Percentiles rank a stretch among this genome's conserved stretches.
These are phyloP conservation scores for Boletus fagicola DNA, from an alignment of 768 basidiomycete genomes.

Conservation along the genomic window DNA sequence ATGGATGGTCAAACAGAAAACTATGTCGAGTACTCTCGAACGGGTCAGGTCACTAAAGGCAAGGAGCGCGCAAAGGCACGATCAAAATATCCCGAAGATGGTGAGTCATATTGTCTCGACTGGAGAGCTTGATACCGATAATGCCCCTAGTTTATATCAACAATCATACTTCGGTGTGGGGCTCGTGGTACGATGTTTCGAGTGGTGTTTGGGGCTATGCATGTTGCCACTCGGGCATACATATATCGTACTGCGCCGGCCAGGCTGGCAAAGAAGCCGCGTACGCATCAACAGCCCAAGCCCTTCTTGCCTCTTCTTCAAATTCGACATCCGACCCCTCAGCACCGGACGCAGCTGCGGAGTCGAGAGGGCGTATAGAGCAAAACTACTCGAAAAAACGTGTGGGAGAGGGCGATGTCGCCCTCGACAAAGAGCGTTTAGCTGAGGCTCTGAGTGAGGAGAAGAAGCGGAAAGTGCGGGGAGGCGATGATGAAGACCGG, in stretches of 20 bases:
- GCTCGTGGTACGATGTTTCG: constrained; percentile 83
- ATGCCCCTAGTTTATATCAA: constrained; percentile 68
- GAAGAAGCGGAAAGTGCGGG: constrained; percentile 69
- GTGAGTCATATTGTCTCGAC: constrained; percentile 42
- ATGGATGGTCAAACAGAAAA: constrained; percentile 95
- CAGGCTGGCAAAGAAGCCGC: constrained; percentile 77
- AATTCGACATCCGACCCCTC: constrained; percentile 28
- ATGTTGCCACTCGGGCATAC: constrained; percentile 87
- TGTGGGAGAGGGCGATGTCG: constrained; percentile 78
- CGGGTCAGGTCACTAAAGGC: constrained; percentile 89
- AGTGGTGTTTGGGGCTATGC: constrained; percentile 86
- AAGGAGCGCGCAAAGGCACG: constrained; percentile 81
- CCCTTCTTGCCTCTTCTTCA: constrained; percentile 51
- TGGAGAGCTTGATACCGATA: background rate
- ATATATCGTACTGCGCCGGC: constrained; percentile 91
- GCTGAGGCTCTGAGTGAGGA: constrained; percentile 73
- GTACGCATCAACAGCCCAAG: constrained; percentile 70
- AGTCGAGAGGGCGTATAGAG: constrained; percentile 45
- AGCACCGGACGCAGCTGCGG: constrained; percentile 31
- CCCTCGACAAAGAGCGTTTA: constrained; percentile 68
- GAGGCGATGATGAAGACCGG: constrained; percentile 52
- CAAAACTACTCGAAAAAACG: constrained; percentile 78
- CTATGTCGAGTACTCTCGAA: constrained; percentile 94
- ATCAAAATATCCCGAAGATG: constrained; percentile 97
- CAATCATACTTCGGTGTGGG: constrained; percentile 97